phyloP scores from a whole-genome alignment of 495 filamentous ascomycete species.

The Cudoniella acicularis region DNA sequence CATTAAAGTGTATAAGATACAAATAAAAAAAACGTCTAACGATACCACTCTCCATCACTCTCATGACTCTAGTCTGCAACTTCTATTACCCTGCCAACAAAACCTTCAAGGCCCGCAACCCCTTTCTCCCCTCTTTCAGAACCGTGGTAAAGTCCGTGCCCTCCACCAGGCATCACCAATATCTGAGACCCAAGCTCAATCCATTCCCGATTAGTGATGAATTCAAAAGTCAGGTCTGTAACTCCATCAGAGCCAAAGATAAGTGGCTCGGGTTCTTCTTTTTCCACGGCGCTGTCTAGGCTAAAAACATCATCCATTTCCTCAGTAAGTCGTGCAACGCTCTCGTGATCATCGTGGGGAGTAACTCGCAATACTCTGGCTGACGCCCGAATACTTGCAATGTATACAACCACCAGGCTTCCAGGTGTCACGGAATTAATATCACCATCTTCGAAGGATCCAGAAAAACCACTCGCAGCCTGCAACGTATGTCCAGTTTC shows the following conservation, averaged over 20 bases:
- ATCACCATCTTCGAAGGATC: constrained; percentile 38
- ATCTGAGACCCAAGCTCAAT: constrained; percentile 76
- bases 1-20: too few relatives aligned
- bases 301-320: constrained; percentile 60
- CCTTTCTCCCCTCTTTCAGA: constrained; percentile 52
- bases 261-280: constrained; percentile 25
- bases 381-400: constrained; percentile 78
- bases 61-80: constrained; percentile 48
- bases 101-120: constrained; percentile 60
- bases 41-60: too few relatives aligned
- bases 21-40: not conserved
- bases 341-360: constrained; percentile 11
- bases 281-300: constrained; percentile 54
- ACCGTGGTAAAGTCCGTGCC: constrained; percentile 41
- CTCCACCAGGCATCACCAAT: constrained; percentile 68
- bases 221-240: constrained; percentile 68
- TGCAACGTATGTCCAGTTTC: constrained; percentile 45
- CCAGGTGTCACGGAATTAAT: constrained; percentile 37
- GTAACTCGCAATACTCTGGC: constrained; percentile 58
- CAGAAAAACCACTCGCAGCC: constrained; percentile 51
- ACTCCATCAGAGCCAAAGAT: constrained; percentile 35
- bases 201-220: constrained; percentile 78
- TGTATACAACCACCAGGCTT: constrained; percentile 72
- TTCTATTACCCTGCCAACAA: constrained; percentile 59
- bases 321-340: constrained; percentile 23